Conservation (phyloP, 306 rosid species). For the Lotus japonicus region DNA sequence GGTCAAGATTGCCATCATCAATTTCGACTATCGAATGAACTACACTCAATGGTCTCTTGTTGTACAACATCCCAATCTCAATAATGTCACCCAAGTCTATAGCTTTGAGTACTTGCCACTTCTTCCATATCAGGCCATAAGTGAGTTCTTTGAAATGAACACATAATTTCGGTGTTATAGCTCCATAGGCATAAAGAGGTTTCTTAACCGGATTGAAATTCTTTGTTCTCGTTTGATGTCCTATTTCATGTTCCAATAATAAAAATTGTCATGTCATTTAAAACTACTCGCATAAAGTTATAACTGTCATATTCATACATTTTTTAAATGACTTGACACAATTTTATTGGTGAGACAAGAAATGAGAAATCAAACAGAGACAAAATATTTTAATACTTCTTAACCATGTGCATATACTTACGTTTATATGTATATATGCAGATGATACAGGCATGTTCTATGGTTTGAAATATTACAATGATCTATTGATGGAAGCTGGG, state of each 20-base stretch:
- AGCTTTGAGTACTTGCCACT: conserved; percentile 88
- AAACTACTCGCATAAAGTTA: too few species aligned
- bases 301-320: too few species aligned
- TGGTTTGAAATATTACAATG: conserved; percentile 86
- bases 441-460: conserved; percentile 97
- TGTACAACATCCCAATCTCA: conserved; percentile 88
- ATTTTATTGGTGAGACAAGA: too few species aligned
- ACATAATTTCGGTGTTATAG: neutral
- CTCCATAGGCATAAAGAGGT: neutral
- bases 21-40: conserved; percentile 69
- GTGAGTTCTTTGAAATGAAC: conserved; percentile 35
- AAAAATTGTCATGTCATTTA: too few species aligned
- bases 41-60: conserved; percentile 79
- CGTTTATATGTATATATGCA: conserved; percentile 23
- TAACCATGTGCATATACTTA: too few species aligned
- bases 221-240: too few species aligned
- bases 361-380: too few species aligned
- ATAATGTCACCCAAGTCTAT: conserved; percentile 81
- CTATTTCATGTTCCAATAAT: too few species aligned
- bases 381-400: too few species aligned
- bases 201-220: neutral
- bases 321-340: too few species aligned
- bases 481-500: conserved; percentile 84
- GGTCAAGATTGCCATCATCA: conserved; percentile 72
- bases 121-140: conserved; percentile 73